These are phyloP conservation scores for Limnomonas spitsbergensis DNA, from an alignment of 139 green algal species.

Conservation along the genomic window DNA sequence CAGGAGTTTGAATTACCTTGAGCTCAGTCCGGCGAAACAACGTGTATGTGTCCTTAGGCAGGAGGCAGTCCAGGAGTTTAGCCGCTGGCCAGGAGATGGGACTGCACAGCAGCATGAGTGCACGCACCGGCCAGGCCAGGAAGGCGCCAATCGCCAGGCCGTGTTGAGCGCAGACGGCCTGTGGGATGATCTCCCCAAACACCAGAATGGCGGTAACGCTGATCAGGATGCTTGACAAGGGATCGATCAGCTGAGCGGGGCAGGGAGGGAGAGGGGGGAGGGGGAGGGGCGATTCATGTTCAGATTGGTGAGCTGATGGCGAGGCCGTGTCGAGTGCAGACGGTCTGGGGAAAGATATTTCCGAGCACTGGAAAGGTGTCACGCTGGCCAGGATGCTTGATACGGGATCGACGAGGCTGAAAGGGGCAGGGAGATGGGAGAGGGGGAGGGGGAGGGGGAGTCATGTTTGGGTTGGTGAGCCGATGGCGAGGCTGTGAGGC, in stretches of 20 bases:
- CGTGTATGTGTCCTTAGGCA: slow-evolving; percentile 27
- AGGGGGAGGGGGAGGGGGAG: too few relatives aligned
- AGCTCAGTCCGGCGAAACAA: neutral
- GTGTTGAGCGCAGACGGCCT: slow-evolving; percentile 39
- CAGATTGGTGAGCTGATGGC: too few relatives aligned
- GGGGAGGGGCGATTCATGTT: slow-evolving; percentile 48
- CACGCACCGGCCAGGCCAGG: slow-evolving; percentile 69
- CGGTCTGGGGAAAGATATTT: slow-evolving; percentile 21
- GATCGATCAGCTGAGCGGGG: neutral
- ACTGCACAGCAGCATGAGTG: slow-evolving; percentile 25
- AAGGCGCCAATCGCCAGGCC: slow-evolving; percentile 81
- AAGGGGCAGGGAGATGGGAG: too few relatives aligned
- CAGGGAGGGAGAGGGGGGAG: neutral
- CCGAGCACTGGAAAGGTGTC: slow-evolving; percentile 82
- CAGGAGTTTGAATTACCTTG: slow-evolving; percentile 31
- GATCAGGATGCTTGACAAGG: slow-evolving; percentile 67
- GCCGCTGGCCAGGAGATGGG: slow-evolving; percentile 11
- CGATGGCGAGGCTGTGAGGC: too few relatives aligned
- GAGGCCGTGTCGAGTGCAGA: slow-evolving; percentile 65
- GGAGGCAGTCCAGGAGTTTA: slow-evolving; percentile 26
- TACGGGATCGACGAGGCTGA: too few relatives aligned
- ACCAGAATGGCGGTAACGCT: slow-evolving; percentile 77
- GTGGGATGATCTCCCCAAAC: slow-evolving; percentile 63
- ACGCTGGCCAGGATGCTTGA: slow-evolving; percentile 77
- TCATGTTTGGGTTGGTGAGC: too few relatives aligned